Conservation (phyloP, 805 yeast species). For the Wickerhamiella alocasiicola region DNA sequence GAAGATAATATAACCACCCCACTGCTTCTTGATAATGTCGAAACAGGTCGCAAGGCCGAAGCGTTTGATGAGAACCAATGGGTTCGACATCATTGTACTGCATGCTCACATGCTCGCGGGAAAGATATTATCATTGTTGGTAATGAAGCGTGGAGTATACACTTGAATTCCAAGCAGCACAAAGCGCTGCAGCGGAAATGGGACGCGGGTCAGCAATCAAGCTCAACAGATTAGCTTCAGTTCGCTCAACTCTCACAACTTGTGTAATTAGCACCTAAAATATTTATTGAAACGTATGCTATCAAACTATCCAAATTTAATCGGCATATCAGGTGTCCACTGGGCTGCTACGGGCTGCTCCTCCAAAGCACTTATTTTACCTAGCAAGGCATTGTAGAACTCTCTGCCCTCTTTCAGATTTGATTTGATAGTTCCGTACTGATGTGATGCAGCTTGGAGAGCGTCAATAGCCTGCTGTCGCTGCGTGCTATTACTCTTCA, state of each 20-base stretch:
- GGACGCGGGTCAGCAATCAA: not conserved
- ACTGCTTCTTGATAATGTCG: conserved; percentile 30
- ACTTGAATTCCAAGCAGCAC: conserved; percentile 58
- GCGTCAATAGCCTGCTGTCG: conserved; percentile 32
- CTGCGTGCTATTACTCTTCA: not conserved
- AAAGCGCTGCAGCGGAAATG: conserved; percentile 29
- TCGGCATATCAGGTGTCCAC: conserved; percentile 7
- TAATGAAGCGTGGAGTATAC: conserved; percentile 54
- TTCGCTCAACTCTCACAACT: no score
- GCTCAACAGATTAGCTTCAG: no score
- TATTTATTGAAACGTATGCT: no score
- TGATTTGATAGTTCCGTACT: conserved; percentile 42
- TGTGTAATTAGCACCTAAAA: no score
- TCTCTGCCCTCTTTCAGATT: conserved; percentile 56
- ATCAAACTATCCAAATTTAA: not conserved
- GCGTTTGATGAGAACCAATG: conserved; percentile 32
- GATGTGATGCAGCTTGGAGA: conserved; percentile 38
- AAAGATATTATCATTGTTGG: conserved; percentile 59
- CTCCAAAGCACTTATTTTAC: conserved; percentile 37
- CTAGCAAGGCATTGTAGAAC: conserved; percentile 52
- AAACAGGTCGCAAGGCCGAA: conserved; percentile 22
- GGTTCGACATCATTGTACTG: conserved; percentile 57
- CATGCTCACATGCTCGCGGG: conserved; percentile 42
- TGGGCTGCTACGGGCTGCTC: conserved; percentile 28
- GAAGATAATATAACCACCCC: conserved; percentile 8